Conservation (phyloP, 2,329 filamentous ascomycete genomes). For the Trichoderma sp. region DNA sequence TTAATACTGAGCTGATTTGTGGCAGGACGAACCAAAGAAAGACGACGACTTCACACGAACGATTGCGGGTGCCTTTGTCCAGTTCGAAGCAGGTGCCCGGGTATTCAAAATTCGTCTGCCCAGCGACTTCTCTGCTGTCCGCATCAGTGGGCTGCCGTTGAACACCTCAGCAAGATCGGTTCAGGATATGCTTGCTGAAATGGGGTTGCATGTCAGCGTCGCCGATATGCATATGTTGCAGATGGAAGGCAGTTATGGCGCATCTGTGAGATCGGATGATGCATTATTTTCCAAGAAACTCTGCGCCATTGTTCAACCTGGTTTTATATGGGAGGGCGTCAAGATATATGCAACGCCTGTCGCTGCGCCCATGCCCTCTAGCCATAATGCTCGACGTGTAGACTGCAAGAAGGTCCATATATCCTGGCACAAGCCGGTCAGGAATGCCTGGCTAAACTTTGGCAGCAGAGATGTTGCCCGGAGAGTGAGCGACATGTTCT, state of each 20-base stretch:
- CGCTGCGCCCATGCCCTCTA: slow-evolving; percentile 30
- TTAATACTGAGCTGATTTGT: neutral
- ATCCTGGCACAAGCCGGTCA: slow-evolving; percentile 40
- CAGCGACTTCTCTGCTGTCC: slow-evolving; percentile 41
- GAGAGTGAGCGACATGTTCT: neutral
- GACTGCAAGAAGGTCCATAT: slow-evolving; percentile 38
- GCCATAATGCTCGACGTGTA: slow-evolving; percentile 30
- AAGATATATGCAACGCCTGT: neutral
- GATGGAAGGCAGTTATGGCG: neutral
- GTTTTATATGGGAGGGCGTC: neutral
- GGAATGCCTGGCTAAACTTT: slow-evolving; percentile 36
- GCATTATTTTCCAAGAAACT: slow-evolving; percentile 9
- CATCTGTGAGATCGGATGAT: neutral
- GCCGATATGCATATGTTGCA: neutral
- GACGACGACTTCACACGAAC: neutral
- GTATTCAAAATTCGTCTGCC: slow-evolving; percentile 33
- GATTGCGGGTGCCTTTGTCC: slow-evolving; percentile 30
- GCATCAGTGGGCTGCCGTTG: slow-evolving; percentile 33
- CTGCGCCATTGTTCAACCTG: neutral
- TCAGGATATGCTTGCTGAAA: neutral
- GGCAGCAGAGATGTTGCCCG: slow-evolving; percentile 4
- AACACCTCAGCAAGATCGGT: slow-evolving; percentile 21
- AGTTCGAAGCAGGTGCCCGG: slow-evolving; percentile 37
- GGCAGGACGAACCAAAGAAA: neutral
- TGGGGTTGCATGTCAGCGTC: neutral